Conservation (phyloP, 495 filamentous ascomycete genomes). For the Trichoderma gamsii region DNA sequence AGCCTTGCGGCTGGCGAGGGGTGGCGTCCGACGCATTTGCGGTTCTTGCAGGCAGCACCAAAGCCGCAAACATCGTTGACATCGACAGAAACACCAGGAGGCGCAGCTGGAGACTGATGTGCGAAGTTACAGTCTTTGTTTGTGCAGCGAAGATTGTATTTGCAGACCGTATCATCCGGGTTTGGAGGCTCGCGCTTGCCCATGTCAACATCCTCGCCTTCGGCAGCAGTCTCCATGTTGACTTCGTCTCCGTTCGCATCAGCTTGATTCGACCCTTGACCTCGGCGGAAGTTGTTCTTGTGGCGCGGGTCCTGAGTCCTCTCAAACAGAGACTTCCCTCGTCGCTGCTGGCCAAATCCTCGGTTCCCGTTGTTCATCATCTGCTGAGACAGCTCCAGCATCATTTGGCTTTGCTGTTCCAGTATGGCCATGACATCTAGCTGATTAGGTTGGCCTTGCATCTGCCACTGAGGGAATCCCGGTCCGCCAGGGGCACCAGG, state of each 20-base stretch:
- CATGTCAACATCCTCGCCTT: slow-evolving; percentile 48
- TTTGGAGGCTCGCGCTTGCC: slow-evolving; percentile 41
- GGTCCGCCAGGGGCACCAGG: slow-evolving; percentile 36
- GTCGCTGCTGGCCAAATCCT: slow-evolving; percentile 25
- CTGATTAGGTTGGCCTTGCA: slow-evolving; percentile 51
- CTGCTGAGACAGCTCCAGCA: slow-evolving; percentile 57
- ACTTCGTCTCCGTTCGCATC: slow-evolving; percentile 17
- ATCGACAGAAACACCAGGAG: slow-evolving; percentile 69
- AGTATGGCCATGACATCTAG: slow-evolving; percentile 77
- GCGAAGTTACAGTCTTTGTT: slow-evolving; percentile 87
- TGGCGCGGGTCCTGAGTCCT: slow-evolving; percentile 53
- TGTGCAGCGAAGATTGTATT: slow-evolving; percentile 79
- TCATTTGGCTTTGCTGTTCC: slow-evolving; percentile 85
- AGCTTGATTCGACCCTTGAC: slow-evolving; percentile 34
- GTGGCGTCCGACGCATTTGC: slow-evolving; percentile 86
- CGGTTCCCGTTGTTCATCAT: slow-evolving; percentile 50
- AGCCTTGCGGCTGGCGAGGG: slow-evolving; percentile 80
- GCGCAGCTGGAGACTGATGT: slow-evolving; percentile 88
- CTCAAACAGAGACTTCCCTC: slow-evolving; percentile 70
- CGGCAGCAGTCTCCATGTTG: slow-evolving; percentile 25
- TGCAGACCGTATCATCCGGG: slow-evolving; percentile 65
- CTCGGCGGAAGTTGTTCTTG: slow-evolving; percentile 28
- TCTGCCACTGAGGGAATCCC: slow-evolving; percentile 40
- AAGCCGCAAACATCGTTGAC: slow-evolving; percentile 73
- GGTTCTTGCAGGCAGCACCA: slow-evolving; percentile 88